A percentile compares a stretch with the other conserved stretches of the same genome.
Evolutionary conservation across 306 rosid genomes (phyloP).

Genomic region (Glycine soja): DNA sequence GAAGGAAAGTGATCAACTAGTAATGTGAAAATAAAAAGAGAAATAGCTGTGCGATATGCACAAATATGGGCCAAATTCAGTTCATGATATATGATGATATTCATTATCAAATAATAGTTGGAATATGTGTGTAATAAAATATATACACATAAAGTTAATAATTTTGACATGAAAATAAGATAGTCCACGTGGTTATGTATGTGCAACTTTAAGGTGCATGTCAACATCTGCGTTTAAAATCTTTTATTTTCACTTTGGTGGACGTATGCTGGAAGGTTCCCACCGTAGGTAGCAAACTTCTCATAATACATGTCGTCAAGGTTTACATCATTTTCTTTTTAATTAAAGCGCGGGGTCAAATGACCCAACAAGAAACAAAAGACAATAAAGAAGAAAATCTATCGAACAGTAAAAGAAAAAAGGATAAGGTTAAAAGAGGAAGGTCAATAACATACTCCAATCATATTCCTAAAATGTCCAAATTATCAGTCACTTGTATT

Average conservation of each 20-base stretch:
- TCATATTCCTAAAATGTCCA: too few relatives aligned
- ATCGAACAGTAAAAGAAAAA: too few relatives aligned
- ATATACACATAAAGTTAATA: neutral
- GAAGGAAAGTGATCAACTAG: constrained; percentile 15
- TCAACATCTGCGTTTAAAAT: constrained; percentile 33
- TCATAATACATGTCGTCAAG: constrained; percentile 7
- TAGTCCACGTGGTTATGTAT: neutral
- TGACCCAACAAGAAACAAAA: neutral
- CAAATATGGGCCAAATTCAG: constrained; percentile 28
- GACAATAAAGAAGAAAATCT: too few relatives aligned
- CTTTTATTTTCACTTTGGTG: neutral
- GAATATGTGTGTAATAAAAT: neutral
- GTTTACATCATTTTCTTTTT: neutral
- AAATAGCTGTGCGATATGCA: neutral
- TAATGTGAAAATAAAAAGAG: neutral
- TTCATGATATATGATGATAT: neutral
- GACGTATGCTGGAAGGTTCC: constrained; percentile 28
- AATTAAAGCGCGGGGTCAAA: constrained; percentile 7
- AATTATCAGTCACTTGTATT: too few relatives aligned
- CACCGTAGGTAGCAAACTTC: constrained; percentile 13
- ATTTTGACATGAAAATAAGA: constrained; percentile 23
- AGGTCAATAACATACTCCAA: too few relatives aligned
- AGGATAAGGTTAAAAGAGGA: too few relatives aligned
- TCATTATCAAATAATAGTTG: neutral
- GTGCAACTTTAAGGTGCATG: neutral